phyloP scores from a whole-genome alignment of 306 rosid species.

The Amphicarpaea edgeworthii region DNA sequence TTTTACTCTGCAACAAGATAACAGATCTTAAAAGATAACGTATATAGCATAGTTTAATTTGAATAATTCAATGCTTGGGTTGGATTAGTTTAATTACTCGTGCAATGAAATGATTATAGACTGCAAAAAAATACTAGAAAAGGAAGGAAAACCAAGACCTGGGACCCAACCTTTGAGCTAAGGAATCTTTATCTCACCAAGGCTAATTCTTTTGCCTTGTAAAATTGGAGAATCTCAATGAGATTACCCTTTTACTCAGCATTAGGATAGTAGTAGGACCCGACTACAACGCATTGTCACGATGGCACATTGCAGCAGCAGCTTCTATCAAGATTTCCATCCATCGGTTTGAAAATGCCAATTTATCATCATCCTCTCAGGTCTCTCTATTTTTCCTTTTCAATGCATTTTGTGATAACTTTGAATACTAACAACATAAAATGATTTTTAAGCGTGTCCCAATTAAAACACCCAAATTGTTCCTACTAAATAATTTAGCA shows the following conservation, averaged over 20 bases:
- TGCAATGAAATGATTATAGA: constrained; percentile 34
- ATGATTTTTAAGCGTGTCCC: background rate
- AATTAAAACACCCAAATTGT: background rate
- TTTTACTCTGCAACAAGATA: constrained; percentile 28
- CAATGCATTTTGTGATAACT: too few relatives aligned
- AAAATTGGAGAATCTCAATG: constrained; percentile 34
- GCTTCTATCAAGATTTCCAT: constrained; percentile 8
- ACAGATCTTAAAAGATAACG: constrained; percentile 21
- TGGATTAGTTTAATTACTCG: constrained; percentile 26
- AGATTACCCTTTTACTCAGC: constrained; percentile 31
- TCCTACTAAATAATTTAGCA: background rate
- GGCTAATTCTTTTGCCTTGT: constrained; percentile 14
- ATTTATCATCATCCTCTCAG: background rate
- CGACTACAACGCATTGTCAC: constrained; percentile 14
- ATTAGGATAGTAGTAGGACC: constrained; percentile 39
- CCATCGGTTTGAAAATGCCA: background rate
- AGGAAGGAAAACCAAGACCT: background rate
- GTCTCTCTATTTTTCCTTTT: background rate
- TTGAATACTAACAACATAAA: background rate
- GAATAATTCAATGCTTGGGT: constrained; percentile 15
- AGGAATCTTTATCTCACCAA: constrained; percentile 44
- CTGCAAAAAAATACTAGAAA: background rate
- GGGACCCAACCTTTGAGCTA: constrained; percentile 43
- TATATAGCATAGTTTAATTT: background rate
- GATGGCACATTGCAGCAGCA: background rate